Conservation (phyloP, 2,329 filamentous ascomycete species). For the Alternaria sp. region DNA sequence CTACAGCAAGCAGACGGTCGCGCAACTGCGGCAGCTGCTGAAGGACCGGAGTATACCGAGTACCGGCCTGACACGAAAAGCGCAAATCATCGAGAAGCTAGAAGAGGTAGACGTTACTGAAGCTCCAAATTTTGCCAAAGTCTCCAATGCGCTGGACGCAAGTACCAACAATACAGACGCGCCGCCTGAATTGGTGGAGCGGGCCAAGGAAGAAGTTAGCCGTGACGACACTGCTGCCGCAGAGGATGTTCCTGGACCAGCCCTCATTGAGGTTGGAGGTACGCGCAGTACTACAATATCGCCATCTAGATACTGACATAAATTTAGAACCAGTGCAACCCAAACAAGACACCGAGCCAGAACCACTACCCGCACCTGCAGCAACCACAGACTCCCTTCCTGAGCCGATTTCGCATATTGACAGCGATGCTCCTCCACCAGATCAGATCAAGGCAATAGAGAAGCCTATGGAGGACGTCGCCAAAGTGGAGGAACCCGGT, state of each 20-base stretch:
- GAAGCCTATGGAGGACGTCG: conserved; percentile 27
- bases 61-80: conserved; percentile 58
- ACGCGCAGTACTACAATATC: conserved; percentile 1
- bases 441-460: conserved; percentile 25
- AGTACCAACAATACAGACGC: conserved; percentile 16
- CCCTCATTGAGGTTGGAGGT: conserved; percentile 39
- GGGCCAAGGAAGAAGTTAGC: conserved; percentile 17
- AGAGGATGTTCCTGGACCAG: conserved; percentile 20
- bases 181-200: conserved; percentile 13
- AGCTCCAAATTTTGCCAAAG: conserved; percentile 1
- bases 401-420: conserved; percentile 36
- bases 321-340: conserved; percentile 22
- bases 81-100: conserved; percentile 59
- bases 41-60: conserved; percentile 58
- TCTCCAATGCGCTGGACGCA: conserved; percentile 2
- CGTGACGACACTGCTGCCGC: conserved; percentile 2
- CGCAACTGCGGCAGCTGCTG: conserved; percentile 56
- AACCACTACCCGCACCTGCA: conserved; percentile 19
- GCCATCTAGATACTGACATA: conserved; percentile 6
- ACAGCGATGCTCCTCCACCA: conserved; percentile 30
- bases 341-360: conserved; percentile 14
- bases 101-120: conserved; percentile 40
- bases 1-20: conserved; percentile 59
- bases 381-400: conserved; percentile 29
- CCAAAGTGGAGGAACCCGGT: conserved; percentile 28